These are phyloP conservation scores for Pholiota microspora DNA, from an alignment of 768 basidiomycete genomes.

Conservation along the genomic window DNA sequence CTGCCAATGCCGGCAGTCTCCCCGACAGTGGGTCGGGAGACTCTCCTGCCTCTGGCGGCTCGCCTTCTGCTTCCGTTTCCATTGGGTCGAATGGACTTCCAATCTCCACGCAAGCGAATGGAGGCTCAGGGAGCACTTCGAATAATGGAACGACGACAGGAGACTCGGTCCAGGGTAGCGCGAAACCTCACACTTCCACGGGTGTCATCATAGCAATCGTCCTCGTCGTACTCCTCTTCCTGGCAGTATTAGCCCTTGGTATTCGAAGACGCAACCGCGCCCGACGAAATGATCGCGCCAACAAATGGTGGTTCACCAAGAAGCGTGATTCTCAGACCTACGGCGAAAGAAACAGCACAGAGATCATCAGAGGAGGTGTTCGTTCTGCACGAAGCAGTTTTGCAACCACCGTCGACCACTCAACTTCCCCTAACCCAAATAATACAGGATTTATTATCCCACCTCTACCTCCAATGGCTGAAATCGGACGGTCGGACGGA, in stretches of 20 bases:
- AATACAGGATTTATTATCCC: constrained; percentile 23
- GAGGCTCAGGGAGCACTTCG: background rate
- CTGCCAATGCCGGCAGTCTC: background rate
- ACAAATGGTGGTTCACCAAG: constrained; percentile 7
- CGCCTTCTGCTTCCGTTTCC: background rate
- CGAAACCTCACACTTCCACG: background rate
- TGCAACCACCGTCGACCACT: constrained; percentile 56
- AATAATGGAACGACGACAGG: background rate
- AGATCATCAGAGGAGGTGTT: constrained; percentile 18
- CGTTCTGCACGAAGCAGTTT: constrained; percentile 56
- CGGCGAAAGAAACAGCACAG: background rate
- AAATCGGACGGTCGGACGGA: constrained; percentile 39
- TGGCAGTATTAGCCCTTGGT: background rate
- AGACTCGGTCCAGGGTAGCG: background rate
- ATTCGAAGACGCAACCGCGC: background rate
- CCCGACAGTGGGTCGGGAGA: background rate
- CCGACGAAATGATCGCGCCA: background rate
- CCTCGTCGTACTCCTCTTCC: background rate
- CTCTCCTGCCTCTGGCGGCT: too few relatives aligned
- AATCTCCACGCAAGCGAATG: background rate
- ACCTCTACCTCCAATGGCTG: constrained; percentile 52
- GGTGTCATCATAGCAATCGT: constrained; percentile 3
- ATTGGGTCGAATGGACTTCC: constrained; percentile 5
- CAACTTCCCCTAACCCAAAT: background rate
- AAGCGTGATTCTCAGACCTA: constrained; percentile 1